Conservation (phyloP, 768 basidiomycete species). For the Rubroboletus satanas region DNA sequence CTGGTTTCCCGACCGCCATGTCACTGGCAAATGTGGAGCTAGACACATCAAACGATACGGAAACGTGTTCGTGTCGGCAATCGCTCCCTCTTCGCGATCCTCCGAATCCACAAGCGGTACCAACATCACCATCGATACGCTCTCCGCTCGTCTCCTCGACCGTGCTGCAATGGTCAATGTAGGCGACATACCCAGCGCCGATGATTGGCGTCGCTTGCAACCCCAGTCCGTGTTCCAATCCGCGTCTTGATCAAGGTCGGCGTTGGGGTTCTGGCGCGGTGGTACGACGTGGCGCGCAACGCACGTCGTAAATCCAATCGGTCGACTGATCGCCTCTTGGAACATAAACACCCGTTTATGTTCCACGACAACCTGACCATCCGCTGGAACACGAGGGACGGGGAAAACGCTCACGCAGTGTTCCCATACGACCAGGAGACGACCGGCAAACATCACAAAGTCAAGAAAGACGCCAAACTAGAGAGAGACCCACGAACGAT, state of each 20-base stretch:
- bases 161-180: slow-evolving; percentile 28
- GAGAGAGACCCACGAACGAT: neutral
- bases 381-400: slow-evolving; percentile 19
- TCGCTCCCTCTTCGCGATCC: neutral
- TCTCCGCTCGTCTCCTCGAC: slow-evolving; percentile 5
- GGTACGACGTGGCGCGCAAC: slow-evolving; percentile 5
- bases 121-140: slow-evolving; percentile 25
- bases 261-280: neutral
- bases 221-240: neutral
- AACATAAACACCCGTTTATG: slow-evolving; percentile 27
- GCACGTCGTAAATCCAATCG: slow-evolving; percentile 29
- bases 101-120: slow-evolving; percentile 16
- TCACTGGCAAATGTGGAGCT: slow-evolving; percentile 3
- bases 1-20: neutral
- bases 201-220: neutral
- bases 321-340: slow-evolving; percentile 20
- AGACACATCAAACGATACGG: slow-evolving; percentile 19
- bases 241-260: neutral
- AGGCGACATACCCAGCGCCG: neutral
- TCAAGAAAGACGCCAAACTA: slow-evolving; percentile 27
- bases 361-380: slow-evolving; percentile 20
- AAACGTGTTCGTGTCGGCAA: slow-evolving; percentile 5
- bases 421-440: slow-evolving; percentile 30
- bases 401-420: slow-evolving; percentile 25
- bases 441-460: slow-evolving; percentile 21